phyloP scores from a whole-genome alignment of 345 rosid genomes.

The Populus deltoides region DNA sequence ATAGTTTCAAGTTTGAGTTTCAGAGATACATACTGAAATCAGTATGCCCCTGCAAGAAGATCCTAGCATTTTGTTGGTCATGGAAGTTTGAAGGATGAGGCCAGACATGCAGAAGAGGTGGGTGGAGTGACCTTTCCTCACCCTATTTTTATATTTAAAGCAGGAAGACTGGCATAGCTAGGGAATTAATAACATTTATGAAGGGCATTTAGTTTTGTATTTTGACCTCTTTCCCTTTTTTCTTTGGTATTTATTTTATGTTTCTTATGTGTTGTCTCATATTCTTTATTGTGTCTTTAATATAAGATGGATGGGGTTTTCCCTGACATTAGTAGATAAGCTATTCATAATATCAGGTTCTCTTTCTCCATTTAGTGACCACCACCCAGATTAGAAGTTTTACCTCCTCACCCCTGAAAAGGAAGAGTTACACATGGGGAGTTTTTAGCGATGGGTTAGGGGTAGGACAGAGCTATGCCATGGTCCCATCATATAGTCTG shows the following conservation, averaged over 20 bases:
- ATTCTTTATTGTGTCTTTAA: not conserved
- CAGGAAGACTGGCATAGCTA: constrained; percentile 13
- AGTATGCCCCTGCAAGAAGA: constrained; percentile 15
- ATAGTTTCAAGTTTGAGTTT: constrained; percentile 12
- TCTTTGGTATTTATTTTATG: not conserved
- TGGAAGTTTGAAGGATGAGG: constrained; percentile 21
- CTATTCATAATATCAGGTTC: not conserved
- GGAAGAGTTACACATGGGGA: not conserved
- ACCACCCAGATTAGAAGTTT: not conserved
- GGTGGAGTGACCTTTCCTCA: constrained; percentile 24
- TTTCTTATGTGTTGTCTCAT: not conserved
- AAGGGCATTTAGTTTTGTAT: not conserved
- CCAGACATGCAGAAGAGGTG: constrained; percentile 27
- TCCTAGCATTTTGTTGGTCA: constrained; percentile 14
- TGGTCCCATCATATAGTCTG: not conserved
- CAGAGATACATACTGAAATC: constrained; percentile 12
- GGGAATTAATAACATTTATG: constrained; percentile 10
- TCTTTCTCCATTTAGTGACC: not conserved
- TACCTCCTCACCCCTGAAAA: not conserved
- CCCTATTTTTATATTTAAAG: constrained; percentile 4
- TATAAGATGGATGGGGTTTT: not conserved
- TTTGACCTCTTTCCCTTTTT: not conserved
- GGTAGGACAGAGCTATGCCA: not conserved
- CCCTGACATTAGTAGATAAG: not conserved
- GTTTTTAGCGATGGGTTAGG: not conserved